phyloP scores from a whole-genome alignment of 2,329 filamentous ascomycete species.

The Chrysosphaeria jannelii region DNA sequence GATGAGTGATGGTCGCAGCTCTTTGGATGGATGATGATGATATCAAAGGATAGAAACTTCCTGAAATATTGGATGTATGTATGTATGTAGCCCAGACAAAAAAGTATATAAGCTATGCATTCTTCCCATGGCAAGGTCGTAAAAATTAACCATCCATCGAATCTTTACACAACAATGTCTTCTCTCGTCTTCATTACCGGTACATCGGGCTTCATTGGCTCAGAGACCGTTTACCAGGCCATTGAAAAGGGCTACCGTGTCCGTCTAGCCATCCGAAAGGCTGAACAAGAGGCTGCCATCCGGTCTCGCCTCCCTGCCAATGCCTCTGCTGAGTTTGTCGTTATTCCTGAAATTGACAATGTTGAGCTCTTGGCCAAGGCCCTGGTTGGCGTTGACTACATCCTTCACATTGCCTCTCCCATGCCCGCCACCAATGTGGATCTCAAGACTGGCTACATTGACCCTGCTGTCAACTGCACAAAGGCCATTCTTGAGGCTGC shows the following conservation, averaged over 20 bases:
- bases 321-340: conserved; percentile 1
- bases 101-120: too few relatives aligned
- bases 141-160: too few relatives aligned
- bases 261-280: conserved; percentile 1
- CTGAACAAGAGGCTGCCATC: conserved; percentile 1
- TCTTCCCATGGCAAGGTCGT: too few relatives aligned
- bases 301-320: neutral
- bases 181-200: conserved; percentile 5
- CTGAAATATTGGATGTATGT: too few relatives aligned
- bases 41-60: too few relatives aligned
- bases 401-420: conserved; percentile 2
- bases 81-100: too few relatives aligned
- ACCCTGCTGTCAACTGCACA: conserved; percentile 7
- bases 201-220: conserved; percentile 7
- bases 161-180: too few relatives aligned
- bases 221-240: conserved; percentile 3
- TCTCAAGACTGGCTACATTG: conserved; percentile 4
- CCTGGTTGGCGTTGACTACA: neutral
- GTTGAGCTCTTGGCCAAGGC: neutral
- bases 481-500: conserved; percentile 1
- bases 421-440: neutral
- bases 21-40: too few relatives aligned
- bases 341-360: conserved; percentile 1
- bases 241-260: conserved; percentile 1
- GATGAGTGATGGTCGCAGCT: too few relatives aligned